Base-by-base conservation (phyloP, 2,329 filamentous ascomycete genomes). In the Sporothrix dimorphospora region DNA sequence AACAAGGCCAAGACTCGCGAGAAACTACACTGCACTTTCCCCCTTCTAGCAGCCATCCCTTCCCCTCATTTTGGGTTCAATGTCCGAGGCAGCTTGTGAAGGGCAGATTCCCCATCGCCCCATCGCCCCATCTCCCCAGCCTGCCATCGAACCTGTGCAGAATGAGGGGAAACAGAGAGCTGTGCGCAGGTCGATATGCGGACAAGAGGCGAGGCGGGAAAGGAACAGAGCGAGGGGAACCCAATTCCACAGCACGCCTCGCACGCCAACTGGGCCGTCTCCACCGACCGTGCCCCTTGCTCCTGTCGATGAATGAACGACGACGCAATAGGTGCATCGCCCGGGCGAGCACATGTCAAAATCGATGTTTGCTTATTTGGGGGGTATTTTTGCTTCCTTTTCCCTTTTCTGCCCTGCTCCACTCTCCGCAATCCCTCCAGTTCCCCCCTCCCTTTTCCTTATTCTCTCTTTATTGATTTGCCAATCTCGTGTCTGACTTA, bases 21-120 rank as follows among this genome's bases (percentile, higher is more conserved):
- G 8, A 30, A 21, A 8, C 16, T 27, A 51, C 34, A 42, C 34
- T 61, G 45, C 59, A 24, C 38, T 45, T 61, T 34, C 5, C 16
- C 30, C 30, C n/a, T 63, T n/a, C 34, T 19, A 42, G 57, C 11
- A 24, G 57, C 38, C 57, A 42, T n/a, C 45, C 42, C 19, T 51
- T 51, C 45, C 45, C 65, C 65, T 67, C 65, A 67, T 45, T 45
- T 69, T 24, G 59, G 21, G 30, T n/a, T 24, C 66, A 24, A 40
- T 55, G 49, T 57, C 66, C 66, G 66, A 69, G 66, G 66, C 66
- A 69, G 47, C 65, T 68, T 69, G 66, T 69, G 66, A 67, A 21
- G 45, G 42, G 9, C 30, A 34, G 30, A 34, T n/a, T n/a, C n/a
- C n/a, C n/a, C n/a, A n/a, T n/a, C n/a, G n/a, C n/a, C n/a, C n/a